Evolutionary conservation across 192 early-diverging fungal genomes (phyloP).

Genomic region (Funneliformis geosporum): DNA sequence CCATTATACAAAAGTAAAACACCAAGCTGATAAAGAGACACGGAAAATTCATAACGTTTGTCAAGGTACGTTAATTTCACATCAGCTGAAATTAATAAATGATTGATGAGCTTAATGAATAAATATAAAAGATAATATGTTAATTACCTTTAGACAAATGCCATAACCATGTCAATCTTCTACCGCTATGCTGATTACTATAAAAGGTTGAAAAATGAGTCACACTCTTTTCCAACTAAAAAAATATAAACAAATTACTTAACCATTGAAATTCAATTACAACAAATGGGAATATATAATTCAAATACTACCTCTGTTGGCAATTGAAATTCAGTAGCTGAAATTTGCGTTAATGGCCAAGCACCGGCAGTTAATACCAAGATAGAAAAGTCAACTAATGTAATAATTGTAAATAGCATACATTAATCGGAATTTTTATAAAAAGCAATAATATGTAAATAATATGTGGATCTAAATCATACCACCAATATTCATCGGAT

Average conservation of each 20-base stretch:
- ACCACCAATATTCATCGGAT: conserved; percentile 53
- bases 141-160: conserved; percentile 71
- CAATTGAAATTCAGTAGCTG: conserved; percentile 72
- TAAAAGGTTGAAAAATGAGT: conserved; percentile 75
- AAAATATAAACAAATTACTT: neutral
- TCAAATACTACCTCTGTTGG: conserved; percentile 72
- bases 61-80: conserved; percentile 65
- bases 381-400: conserved; percentile 67
- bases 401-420: conserved; percentile 5
- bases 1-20: conserved; percentile 72
- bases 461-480: neutral
- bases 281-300: neutral
- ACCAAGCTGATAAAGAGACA: conserved; percentile 71
- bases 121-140: neutral
- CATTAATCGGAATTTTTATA: neutral
- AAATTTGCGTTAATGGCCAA: conserved; percentile 76
- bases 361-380: conserved; percentile 78
- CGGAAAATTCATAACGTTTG: conserved; percentile 76
- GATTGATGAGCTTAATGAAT: conserved; percentile 10
- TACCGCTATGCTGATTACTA: conserved; percentile 66
- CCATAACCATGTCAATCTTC: conserved; percentile 81
- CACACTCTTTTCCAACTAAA: conserved; percentile 67
- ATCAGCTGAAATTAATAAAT: conserved; percentile 52
- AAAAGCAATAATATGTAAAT: too few relatives aligned
- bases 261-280: neutral